These are phyloP conservation scores for Lyophyllum semitale DNA, from an alignment of 768 basidiomycete species.

Conservation along the genomic window DNA sequence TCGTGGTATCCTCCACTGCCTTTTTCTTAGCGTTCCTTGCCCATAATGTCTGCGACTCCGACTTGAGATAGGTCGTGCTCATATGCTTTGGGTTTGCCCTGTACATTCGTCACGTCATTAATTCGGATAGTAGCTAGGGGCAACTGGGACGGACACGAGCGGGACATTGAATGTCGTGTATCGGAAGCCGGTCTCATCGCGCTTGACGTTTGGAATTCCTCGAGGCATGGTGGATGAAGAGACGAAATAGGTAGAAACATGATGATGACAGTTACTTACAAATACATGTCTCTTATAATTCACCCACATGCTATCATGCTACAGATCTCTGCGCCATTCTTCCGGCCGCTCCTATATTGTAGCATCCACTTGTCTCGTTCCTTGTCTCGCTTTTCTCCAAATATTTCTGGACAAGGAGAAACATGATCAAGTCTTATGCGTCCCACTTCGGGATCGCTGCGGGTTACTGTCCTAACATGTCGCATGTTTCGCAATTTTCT, in stretches of 20 bases:
- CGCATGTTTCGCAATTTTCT: no score
- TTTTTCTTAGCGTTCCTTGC: constrained; percentile 65
- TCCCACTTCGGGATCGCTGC: no score
- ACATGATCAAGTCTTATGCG: no score
- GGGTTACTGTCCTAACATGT: no score
- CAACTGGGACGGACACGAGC: constrained; percentile 50
- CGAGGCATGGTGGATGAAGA: constrained; percentile 59
- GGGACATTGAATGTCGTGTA: constrained; percentile 85
- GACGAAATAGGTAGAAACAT: background rate
- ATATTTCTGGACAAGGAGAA: no score
- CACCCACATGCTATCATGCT: background rate
- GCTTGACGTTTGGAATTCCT: constrained; percentile 78
- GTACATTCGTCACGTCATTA: constrained; percentile 4
- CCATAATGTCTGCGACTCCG: constrained; percentile 76
- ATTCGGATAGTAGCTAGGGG: background rate
- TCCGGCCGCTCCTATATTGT: background rate
- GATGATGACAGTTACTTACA: background rate
- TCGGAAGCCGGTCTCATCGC: constrained; percentile 80
- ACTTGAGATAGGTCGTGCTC: constrained; percentile 76
- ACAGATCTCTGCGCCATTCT: no score
- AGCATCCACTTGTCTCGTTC: no score
- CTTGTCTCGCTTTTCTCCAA: no score
- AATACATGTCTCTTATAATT: background rate
- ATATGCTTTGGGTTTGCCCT: constrained; percentile 83
- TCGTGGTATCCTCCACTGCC: constrained; percentile 38